Conservation (phyloP, 1,284 basidiomycete genomes). For the Tetrapyrgos nigripes region DNA sequence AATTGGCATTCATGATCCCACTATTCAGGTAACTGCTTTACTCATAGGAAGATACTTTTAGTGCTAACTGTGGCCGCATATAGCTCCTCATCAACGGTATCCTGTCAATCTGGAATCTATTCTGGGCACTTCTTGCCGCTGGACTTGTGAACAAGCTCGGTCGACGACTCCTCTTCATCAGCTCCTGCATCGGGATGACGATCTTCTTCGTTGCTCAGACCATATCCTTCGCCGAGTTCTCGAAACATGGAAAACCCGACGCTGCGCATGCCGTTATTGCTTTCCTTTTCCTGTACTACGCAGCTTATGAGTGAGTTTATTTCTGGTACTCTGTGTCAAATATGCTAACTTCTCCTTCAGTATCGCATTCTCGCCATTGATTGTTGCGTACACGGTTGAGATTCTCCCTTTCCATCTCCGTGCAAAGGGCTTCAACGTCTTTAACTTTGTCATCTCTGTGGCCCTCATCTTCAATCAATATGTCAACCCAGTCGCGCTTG, state of each 20-base stretch:
- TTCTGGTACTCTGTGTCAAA: not conserved
- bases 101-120: constrained; percentile 78
- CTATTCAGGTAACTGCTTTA: constrained; percentile 48
- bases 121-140: constrained; percentile 65
- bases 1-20: constrained; percentile 72
- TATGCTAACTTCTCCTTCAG: constrained; percentile 35
- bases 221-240: constrained; percentile 69
- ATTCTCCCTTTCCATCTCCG: constrained; percentile 76
- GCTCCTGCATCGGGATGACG: constrained; percentile 70
- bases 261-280: constrained; percentile 75
- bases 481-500: constrained; percentile 75
- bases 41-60: not conserved
- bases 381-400: constrained; percentile 78
- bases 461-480: constrained; percentile 84
- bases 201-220: constrained; percentile 77
- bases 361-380: constrained; percentile 76
- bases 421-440: constrained; percentile 80
- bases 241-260: constrained; percentile 43
- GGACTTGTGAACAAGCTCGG: constrained; percentile 65
- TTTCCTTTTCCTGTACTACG: constrained; percentile 81
- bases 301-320: constrained; percentile 63
- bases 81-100: constrained; percentile 75
- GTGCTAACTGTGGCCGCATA: not conserved
- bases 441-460: constrained; percentile 69
- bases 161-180: constrained; percentile 70